Base-by-base conservation (phyloP, 2,329 filamentous ascomycete species). In the Domatiomyces catenatus region DNA sequence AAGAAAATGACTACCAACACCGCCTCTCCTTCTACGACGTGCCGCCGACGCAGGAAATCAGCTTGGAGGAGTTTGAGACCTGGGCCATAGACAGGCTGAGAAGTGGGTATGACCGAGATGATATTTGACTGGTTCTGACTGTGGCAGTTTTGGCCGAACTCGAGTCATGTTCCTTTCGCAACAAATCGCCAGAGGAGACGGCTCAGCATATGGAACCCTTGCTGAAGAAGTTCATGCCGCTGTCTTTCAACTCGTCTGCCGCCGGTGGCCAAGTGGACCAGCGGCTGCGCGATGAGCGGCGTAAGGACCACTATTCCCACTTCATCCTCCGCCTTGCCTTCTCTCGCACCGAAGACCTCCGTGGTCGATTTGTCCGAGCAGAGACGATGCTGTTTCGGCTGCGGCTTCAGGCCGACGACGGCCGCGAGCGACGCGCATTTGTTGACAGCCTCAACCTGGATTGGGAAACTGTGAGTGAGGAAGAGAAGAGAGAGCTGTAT, bases 261-360 rank as follows among this genome's bases (percentile, higher is more conserved):
- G 70, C 71, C 12, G 67, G 68, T 8, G 71, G 72, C 61, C 54
- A 75, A 66, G 44, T 69, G 65, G 56, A 76, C 71, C 61, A 66
- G 44, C 63, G 66, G 26, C 69, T 90, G 12, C 75, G 77, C 20
- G 69, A 78, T 32, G 86, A 98, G 69, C 77, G 90, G 24, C 85
- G 90, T 66, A 93, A 92, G 64, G 92, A 98, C 61, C 92, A 98
- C 68, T 98, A 96, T 69, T 92, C 86, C 50, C 92, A 98, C 67
- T 98, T 95, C 65, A 98, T 96, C 54, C 77, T 98, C 5, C 81
- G 92, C 0, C 78, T 98, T 44, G 92, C 92, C 1, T 98, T 98
- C 63, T 81, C 89, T 0, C 81, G 84, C 1, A 95, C 90, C 0
- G 88, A 94, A 63, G 92, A 98, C 61, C 73, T 96, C 39, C 81